Evolutionary conservation across 805 yeast genomes (phyloP), one percentile per base, ranked within the genome.

Genomic region (Metschnikowia noctiluminum): DNA sequence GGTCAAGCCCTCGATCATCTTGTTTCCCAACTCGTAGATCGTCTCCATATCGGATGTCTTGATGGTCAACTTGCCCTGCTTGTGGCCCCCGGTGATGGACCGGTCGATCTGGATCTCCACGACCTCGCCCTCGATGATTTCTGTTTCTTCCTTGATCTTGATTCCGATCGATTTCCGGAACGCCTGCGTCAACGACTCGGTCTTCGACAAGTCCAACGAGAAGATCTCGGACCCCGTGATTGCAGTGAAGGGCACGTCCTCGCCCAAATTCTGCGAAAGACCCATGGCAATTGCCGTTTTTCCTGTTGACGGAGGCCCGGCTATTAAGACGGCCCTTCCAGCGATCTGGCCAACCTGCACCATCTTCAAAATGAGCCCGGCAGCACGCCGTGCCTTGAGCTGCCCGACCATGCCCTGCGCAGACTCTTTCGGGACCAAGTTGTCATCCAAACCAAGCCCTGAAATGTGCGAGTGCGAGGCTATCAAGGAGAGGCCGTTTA

Each of bases 231-330:
- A 85, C 3, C 97, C 99, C 9, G 96, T 92, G 66, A 94, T 79
- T 9, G 96, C 89, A 37, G 97, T 92, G 68, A 94, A 94, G 36
- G 99, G 99, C 50, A 94, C 97, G 54, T 84, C 89, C 12, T 72
- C 61, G 31, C 87, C 87, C 57, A 87, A 73, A 45, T 81, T 83
- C 63, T 86, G 91, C 2, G 90, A 78, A 37, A 87, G 76, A 14
- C 97, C 99, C 86, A 90, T 87, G 12, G 99, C 99, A 60, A 94
- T 81, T 35, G 99, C 99, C 3, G 99, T 94, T 68, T 94, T 94
- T 69, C 99, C 99, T 0, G 99, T 94, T 12, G 96, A 89, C 28
- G 99, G 99, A 10, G 98, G 98, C 37, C 99, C 99, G 0, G 99
- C 98, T 52, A 94, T 78, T 54, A 94, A 71, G 16, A 91, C 94